Conservation (phyloP, 805 yeast species). For the Helenozyma baotianmanensis region DNA sequence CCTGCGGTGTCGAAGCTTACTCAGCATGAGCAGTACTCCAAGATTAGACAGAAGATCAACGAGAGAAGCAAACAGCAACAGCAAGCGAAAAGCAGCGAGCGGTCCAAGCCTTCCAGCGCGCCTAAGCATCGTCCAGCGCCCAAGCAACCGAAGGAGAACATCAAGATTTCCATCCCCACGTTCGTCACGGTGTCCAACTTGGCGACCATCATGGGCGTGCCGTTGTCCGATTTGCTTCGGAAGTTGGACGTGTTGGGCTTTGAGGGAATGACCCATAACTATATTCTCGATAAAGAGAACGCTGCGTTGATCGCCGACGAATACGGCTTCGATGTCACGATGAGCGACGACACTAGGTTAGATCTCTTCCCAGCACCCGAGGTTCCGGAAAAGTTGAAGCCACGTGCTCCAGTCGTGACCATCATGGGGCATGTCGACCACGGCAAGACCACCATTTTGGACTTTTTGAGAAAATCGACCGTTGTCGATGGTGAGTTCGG, state of each 20-base stretch:
- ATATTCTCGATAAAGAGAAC: slow-evolving; percentile 79
- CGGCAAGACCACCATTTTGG: slow-evolving; percentile 93
- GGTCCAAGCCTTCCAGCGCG: slow-evolving; percentile 1
- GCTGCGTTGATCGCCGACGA: slow-evolving; percentile 87
- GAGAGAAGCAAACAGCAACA: slow-evolving; percentile 15
- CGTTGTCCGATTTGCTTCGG: slow-evolving; percentile 54
- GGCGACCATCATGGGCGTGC: slow-evolving; percentile 64
- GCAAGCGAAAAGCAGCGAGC: slow-evolving; percentile 3
- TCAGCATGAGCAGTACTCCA: slow-evolving; percentile 12
- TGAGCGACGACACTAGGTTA: slow-evolving; percentile 55
- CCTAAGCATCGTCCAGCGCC: no score
- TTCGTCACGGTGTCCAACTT: slow-evolving; percentile 76
- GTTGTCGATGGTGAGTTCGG: slow-evolving; percentile 86
- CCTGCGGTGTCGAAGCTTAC: slow-evolving; percentile 1
- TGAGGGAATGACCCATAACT: slow-evolving; percentile 64
- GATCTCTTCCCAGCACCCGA: slow-evolving; percentile 55
- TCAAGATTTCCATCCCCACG: slow-evolving; percentile 56
- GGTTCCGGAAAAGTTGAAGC: slow-evolving; percentile 43
- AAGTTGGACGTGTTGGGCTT: slow-evolving; percentile 70
- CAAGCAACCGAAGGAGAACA: slow-evolving; percentile 8
- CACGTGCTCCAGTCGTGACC: slow-evolving; percentile 91
- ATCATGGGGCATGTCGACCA: slow-evolving; percentile 99
- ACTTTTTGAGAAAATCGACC: slow-evolving; percentile 77
- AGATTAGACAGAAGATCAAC: slow-evolving; percentile 16
- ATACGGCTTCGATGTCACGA: slow-evolving; percentile 63